A percentile compares a stretch with the other conserved stretches of the same genome.
These are phyloP conservation scores for Pachyrhizus erosus DNA, from an alignment of 306 rosid genomes.

Conservation along the genomic window DNA sequence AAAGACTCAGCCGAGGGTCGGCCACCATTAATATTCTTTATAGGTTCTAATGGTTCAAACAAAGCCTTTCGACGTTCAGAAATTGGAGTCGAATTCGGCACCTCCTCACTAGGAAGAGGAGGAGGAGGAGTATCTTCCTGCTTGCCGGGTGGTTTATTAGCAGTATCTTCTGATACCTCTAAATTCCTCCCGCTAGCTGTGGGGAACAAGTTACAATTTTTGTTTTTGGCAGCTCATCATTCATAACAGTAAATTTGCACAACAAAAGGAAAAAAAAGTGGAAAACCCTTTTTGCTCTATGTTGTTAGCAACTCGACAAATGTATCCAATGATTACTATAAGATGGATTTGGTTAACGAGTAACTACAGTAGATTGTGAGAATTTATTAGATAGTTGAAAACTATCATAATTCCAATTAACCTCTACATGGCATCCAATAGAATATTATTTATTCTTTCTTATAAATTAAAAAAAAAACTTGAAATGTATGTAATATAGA, in stretches of 20 bases:
- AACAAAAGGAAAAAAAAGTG: not conserved
- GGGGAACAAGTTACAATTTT: constrained; percentile 71
- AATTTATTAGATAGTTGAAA: too few species aligned
- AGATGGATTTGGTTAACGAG: not conserved
- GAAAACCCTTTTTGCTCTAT: not conserved
- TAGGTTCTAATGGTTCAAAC: constrained; percentile 87
- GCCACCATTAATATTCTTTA: constrained; percentile 56
- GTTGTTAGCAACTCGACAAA: not conserved
- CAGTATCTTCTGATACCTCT: constrained; percentile 67
- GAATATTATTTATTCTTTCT: not conserved
- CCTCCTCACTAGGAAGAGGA: constrained; percentile 45
- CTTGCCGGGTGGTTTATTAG: constrained; percentile 55
- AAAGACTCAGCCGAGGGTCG: constrained; percentile 78
- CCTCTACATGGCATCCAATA: not conserved
- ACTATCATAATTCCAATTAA: too few species aligned
- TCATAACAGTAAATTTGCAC: constrained; percentile 47
- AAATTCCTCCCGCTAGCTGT: constrained; percentile 84
- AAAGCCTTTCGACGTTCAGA: constrained; percentile 69
- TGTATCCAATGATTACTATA: not conserved
- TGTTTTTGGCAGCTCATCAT: constrained; percentile 67
- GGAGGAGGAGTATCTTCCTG: constrained; percentile 52
- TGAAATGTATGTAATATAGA: not conserved
- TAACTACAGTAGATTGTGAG: too few species aligned
- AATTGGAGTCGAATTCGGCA: constrained; percentile 47
- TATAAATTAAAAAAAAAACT: too few species aligned